Percentiles rank a stretch among this genome's conserved stretches.
These are phyloP conservation scores for Aspergillus affinis DNA, from an alignment of 495 filamentous ascomycete species.

Conservation along the genomic window DNA sequence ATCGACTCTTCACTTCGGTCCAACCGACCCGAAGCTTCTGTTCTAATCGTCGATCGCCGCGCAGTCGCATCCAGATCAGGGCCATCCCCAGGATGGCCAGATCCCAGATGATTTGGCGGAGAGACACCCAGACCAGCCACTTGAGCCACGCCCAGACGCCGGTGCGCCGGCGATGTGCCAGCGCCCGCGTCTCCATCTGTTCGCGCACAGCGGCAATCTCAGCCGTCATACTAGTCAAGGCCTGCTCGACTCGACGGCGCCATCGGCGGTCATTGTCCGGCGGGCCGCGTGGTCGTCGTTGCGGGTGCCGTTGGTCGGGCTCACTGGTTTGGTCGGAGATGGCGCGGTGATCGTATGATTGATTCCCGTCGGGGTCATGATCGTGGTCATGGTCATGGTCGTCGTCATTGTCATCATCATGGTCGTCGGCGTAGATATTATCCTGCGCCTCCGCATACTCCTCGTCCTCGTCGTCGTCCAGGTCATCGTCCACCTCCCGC, in stretches of 20 bases:
- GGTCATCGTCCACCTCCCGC: conserved; percentile 34
- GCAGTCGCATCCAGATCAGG: conserved; percentile 75
- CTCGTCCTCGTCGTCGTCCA: conserved; percentile 47
- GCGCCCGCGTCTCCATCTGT: conserved; percentile 67
- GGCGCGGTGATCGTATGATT: conserved; percentile 2
- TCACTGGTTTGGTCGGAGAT: background rate
- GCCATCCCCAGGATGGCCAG: conserved; percentile 65
- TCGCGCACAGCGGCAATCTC: conserved; percentile 94
- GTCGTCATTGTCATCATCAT: conserved; percentile 31
- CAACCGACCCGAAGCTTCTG: conserved; percentile 68
- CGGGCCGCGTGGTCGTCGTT: conserved; percentile 7
- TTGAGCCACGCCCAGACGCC: conserved; percentile 67
- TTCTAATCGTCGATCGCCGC: conserved; percentile 75
- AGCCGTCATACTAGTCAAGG: conserved; percentile 84
- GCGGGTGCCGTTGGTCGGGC: conserved; percentile 10
- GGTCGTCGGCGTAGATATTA: conserved; percentile 37
- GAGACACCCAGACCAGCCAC: conserved; percentile 67
- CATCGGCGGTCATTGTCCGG: conserved; percentile 52
- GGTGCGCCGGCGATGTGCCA: conserved; percentile 44
- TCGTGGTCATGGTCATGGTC: conserved; percentile 13
- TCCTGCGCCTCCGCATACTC: conserved; percentile 44
- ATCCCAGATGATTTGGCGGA: conserved; percentile 75
- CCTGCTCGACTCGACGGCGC: conserved; percentile 80
- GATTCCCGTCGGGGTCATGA: conserved; percentile 7
- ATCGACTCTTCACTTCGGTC: conserved; percentile 58